Conservation (phyloP, 371 early-diverging fungal genomes). For the Coemansia sp. region DNA sequence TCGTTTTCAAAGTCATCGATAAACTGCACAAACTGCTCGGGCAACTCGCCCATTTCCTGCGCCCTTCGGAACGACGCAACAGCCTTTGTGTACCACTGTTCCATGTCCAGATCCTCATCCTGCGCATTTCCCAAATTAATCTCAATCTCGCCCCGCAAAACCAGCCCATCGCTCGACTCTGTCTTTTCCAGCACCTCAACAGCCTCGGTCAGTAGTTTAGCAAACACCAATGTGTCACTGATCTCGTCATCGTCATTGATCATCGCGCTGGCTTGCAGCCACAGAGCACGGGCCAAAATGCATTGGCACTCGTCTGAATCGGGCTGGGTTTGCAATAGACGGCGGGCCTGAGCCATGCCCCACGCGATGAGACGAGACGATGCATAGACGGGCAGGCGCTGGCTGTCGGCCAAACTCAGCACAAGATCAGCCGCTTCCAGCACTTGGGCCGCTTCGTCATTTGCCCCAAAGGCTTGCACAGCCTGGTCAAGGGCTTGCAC, state of each 20-base stretch:
- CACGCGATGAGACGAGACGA: conserved; percentile 22
- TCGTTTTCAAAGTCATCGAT: conserved; percentile 38
- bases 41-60: conserved; percentile 27
- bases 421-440: conserved; percentile 19
- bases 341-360: conserved; percentile 11
- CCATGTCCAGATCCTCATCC: conserved; percentile 27
- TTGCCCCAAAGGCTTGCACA: conserved; percentile 6
- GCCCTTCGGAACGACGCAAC: conserved; percentile 32
- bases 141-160: conserved; percentile 42
- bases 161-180: conserved; percentile 14
- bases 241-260: conserved; percentile 16
- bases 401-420: conserved; percentile 33
- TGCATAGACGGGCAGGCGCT: conserved; percentile 4
- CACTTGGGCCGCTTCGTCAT: neutral
- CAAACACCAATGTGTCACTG: neutral
- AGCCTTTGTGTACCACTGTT: conserved; percentile 26
- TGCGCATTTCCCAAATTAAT: conserved; percentile 45
- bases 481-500: conserved; percentile 13
- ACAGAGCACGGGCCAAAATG: conserved; percentile 21
- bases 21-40: conserved; percentile 47
- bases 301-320: neutral
- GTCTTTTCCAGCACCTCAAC: conserved; percentile 9
- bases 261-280: conserved; percentile 24
- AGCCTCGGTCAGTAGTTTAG: conserved; percentile 14
- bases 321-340: neutral